phyloP scores from a whole-genome alignment of 345 rosid genomes.

The Gossypium arboreum region DNA sequence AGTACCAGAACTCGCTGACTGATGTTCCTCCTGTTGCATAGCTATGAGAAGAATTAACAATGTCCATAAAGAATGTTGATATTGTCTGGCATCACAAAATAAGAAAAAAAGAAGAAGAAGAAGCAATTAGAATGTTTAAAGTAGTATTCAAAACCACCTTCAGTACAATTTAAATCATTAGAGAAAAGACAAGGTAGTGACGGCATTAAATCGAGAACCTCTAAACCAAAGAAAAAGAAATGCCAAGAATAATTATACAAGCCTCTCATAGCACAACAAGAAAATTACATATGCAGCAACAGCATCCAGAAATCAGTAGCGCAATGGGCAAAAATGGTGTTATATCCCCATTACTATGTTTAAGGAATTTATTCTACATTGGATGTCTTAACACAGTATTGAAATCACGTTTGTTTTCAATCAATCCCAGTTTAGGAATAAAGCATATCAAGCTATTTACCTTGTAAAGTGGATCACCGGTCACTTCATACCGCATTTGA shows the following conservation, averaged over 20 bases:
- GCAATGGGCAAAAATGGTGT: too few species aligned
- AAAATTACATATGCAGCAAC: too few species aligned
- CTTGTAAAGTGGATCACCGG: constrained; percentile 84
- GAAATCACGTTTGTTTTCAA: too few species aligned
- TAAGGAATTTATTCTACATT: too few species aligned
- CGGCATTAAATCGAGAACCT: not conserved
- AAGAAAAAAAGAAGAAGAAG: not conserved
- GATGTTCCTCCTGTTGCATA: constrained; percentile 97
- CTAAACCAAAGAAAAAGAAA: not conserved
- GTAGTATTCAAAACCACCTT: not conserved
- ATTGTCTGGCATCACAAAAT: constrained; percentile 48
- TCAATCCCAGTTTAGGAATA: too few species aligned
- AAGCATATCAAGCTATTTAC: constrained; percentile 30
- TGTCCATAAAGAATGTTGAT: constrained; percentile 73
- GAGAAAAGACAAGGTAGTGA: not conserved
- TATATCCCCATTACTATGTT: too few species aligned
- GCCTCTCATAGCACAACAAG: too few species aligned
- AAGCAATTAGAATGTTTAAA: not conserved
- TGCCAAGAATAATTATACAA: too few species aligned
- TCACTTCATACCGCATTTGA: constrained; percentile 89
- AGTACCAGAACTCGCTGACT: constrained; percentile 73
- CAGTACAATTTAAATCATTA: not conserved
- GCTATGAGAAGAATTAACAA: constrained; percentile 79
- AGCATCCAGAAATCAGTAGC: too few species aligned
- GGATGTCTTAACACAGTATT: too few species aligned